Conservation (phyloP, 805 yeast species). For the Kuraishia piskuri region DNA sequence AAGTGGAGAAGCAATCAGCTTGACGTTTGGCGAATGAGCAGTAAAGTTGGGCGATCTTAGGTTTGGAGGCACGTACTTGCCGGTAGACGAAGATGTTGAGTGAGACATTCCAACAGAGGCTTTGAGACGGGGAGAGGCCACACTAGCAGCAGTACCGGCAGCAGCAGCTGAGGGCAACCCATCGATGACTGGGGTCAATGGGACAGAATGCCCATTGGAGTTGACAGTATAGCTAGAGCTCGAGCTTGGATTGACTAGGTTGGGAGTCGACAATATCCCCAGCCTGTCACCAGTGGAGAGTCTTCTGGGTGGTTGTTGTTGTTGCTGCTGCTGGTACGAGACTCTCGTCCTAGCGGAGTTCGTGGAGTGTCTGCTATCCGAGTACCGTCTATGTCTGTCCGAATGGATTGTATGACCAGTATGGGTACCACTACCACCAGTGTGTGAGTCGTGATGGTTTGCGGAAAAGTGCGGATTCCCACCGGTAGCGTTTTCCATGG, state of each 20-base stretch:
- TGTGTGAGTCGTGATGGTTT: conserved; percentile 3
- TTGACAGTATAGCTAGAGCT: neutral
- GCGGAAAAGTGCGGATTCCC: neutral
- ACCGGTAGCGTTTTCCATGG: neutral
- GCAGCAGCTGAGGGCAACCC: conserved; percentile 1
- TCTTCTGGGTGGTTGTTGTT: conserved; percentile 2
- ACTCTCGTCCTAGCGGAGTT: neutral
- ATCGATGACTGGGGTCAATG: neutral
- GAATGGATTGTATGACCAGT: conserved; percentile 13
- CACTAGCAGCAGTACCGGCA: neutral
- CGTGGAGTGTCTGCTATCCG: conserved; percentile 4
- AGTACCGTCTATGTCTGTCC: conserved; percentile 7
- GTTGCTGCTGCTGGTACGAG: conserved; percentile 1
- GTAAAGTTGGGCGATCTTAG: conserved; percentile 38
- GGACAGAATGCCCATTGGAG: neutral
- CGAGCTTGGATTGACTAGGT: neutral
- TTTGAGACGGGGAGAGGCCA: conserved; percentile 9
- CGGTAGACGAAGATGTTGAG: conserved; percentile 25
- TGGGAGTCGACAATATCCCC: neutral
- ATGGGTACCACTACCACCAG: conserved; percentile 9
- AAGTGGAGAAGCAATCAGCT: conserved; percentile 9
- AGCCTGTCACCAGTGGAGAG: conserved; percentile 1
- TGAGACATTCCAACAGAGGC: conserved; percentile 4
- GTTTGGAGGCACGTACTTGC: conserved; percentile 69
- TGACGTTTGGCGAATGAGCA: conserved; percentile 12